Evolutionary conservation across 2,329 filamentous ascomycete genomes (phyloP).

Genomic region (Monilinia fructicola): DNA sequence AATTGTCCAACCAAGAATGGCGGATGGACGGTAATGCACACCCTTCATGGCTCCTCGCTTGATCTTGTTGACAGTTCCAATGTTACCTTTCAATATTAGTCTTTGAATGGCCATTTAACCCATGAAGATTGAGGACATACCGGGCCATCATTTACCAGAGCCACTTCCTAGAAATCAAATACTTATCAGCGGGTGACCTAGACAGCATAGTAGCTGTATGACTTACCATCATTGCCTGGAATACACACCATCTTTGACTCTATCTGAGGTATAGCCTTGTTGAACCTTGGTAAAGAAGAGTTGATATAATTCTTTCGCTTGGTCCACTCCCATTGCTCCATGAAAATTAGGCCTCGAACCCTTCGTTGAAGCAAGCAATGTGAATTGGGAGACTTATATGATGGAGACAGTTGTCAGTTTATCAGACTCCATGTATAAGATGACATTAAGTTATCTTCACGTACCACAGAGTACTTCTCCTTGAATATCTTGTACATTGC

Average conservation of each 20-base stretch:
- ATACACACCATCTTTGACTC: conserved; percentile 93
- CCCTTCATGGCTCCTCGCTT: conserved; percentile 26
- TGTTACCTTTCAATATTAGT: conserved; percentile 34
- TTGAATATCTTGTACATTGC: conserved; percentile 79
- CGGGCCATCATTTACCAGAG: conserved; percentile 81
- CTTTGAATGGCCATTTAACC: not conserved
- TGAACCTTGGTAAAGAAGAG: conserved; percentile 77
- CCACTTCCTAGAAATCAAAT: conserved; percentile 60
- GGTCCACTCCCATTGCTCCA: conserved; percentile 73
- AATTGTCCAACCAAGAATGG: not conserved
- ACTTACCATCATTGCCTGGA: conserved; percentile 91
- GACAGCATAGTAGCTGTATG: not conserved
- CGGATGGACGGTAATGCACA: conserved; percentile 2
- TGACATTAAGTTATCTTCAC: conserved; percentile 17
- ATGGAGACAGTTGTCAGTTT: conserved; percentile 19
- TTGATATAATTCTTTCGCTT: conserved; percentile 80
- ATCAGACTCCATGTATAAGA: not conserved
- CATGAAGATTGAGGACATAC: conserved; percentile 42
- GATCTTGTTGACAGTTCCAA: conserved; percentile 37
- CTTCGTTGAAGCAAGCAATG: conserved; percentile 87
- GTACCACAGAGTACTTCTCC: conserved; percentile 94
- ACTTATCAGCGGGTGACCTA: conserved; percentile 6
- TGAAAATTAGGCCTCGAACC: conserved; percentile 95
- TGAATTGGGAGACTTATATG: conserved; percentile 86
- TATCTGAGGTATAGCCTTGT: conserved; percentile 67